Evolutionary conservation across 257 asterid genomes (phyloP).

Genomic region (Euphrasia confusa): DNA sequence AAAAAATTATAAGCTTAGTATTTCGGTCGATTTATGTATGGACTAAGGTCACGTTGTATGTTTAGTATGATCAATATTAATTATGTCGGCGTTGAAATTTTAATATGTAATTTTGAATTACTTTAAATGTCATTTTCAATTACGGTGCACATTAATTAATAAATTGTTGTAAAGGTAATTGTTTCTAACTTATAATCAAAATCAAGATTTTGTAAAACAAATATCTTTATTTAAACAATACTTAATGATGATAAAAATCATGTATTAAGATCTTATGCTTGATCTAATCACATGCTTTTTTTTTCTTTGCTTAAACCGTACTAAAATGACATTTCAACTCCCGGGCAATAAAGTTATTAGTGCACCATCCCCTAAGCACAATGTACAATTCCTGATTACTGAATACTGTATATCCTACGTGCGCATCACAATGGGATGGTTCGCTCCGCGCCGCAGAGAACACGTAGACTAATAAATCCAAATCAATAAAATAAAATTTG

Average conservation of each 20-base stretch:
- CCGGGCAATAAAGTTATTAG: neutral
- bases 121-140: too few species aligned
- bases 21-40: too few species aligned
- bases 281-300: conserved; percentile 20
- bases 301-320: neutral
- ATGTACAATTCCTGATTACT: conserved; percentile 12
- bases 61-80: too few species aligned
- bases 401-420: neutral
- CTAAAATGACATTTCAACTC: conserved; percentile 4
- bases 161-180: too few species aligned
- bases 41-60: too few species aligned
- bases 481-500: too few species aligned
- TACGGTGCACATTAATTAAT: too few species aligned
- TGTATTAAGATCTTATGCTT: conserved; percentile 11
- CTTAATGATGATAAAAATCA: conserved; percentile 22
- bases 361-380: conserved; percentile 22
- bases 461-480: neutral
- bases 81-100: too few species aligned
- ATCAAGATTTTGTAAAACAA: too few species aligned
- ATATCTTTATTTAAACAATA: conserved; percentile 3
- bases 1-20: too few species aligned
- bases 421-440: neutral
- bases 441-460: conserved; percentile 11
- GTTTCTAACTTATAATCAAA: too few species aligned
- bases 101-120: too few species aligned